These are phyloP conservation scores for Scutellospora calospora DNA, from an alignment of 371 early-diverging fungal genomes.

Conservation along the genomic window DNA sequence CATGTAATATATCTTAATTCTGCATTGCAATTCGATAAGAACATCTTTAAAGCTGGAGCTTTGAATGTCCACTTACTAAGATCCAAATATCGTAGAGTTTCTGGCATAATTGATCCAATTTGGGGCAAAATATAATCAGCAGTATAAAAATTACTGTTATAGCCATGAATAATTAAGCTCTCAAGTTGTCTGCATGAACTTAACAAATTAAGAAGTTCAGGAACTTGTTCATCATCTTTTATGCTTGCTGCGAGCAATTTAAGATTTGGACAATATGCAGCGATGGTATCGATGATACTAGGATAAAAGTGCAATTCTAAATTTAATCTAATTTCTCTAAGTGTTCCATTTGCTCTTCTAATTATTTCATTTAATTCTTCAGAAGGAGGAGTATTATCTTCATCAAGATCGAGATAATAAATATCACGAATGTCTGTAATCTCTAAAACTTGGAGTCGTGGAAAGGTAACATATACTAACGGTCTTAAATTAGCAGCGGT, in stretches of 20 bases:
- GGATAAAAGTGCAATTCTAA: conserved; percentile 25
- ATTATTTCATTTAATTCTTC: conserved; percentile 5
- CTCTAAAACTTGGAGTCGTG: conserved; percentile 1
- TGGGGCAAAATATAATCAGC: conserved; percentile 6
- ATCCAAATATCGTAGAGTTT: conserved; percentile 7
- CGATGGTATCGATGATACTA: conserved; percentile 2
- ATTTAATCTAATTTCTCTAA: conserved; percentile 29
- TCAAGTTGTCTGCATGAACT: conserved; percentile 1
- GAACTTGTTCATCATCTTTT: conserved; percentile 26
- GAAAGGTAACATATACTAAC: conserved; percentile 7
- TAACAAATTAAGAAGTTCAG: conserved; percentile 17
- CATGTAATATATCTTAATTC: neutral
- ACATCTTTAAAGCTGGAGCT: neutral
- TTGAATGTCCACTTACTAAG: conserved; percentile 22
- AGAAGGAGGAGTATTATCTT: neutral
- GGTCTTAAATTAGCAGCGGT: neutral
- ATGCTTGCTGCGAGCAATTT: conserved; percentile 3
- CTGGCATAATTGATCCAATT: conserved; percentile 11
- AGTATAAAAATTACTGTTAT: neutral
- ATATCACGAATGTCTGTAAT: neutral
- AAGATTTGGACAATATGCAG: conserved; percentile 25
- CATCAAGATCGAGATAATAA: conserved; percentile 3
- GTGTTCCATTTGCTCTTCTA: neutral
- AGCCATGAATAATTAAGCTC: conserved; percentile 3
- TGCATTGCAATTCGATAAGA: conserved; percentile 11